These are phyloP conservation scores for Parachaetomium inaequale DNA, from an alignment of 495 filamentous ascomycete genomes.

Conservation along the genomic window DNA sequence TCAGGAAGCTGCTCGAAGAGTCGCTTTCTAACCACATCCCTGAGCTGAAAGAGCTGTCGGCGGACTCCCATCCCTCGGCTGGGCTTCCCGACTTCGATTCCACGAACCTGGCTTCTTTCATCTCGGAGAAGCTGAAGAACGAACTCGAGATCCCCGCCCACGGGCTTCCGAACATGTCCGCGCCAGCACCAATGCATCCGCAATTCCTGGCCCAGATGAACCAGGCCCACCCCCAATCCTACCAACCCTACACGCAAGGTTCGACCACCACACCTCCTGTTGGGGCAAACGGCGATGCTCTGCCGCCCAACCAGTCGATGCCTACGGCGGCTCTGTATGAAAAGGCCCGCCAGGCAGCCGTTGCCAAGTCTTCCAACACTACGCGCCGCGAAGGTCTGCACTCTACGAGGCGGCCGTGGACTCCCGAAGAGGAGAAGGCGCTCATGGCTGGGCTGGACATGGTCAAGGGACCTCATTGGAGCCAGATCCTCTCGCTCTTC, in stretches of 20 bases:
- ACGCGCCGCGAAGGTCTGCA: slow-evolving; percentile 71
- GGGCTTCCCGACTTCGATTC: slow-evolving; percentile 17
- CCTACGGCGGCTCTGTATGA: slow-evolving; percentile 79
- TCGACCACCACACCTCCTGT: slow-evolving; percentile 1
- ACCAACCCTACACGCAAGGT: slow-evolving; percentile 24
- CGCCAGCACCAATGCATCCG: slow-evolving; percentile 15
- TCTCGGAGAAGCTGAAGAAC: slow-evolving; percentile 26
- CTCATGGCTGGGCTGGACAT: slow-evolving; percentile 88
- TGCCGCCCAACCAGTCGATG: slow-evolving; percentile 68
- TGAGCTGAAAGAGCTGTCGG: slow-evolving; percentile 15
- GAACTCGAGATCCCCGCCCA: slow-evolving; percentile 12
- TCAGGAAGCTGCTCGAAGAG: slow-evolving; percentile 30
- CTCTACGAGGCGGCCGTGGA: slow-evolving; percentile 86
- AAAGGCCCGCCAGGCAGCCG: slow-evolving; percentile 74
- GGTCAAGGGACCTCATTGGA: slow-evolving; percentile 94
- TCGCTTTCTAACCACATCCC: slow-evolving; percentile 18
- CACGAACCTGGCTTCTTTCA: slow-evolving; percentile 28
- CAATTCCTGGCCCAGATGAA: slow-evolving; percentile 23
- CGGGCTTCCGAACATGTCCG: slow-evolving; percentile 19
- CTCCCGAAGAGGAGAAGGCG: slow-evolving; percentile 84
- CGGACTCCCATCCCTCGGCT: slow-evolving; percentile 5
- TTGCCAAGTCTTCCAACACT: slow-evolving; percentile 71
- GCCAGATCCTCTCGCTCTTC: slow-evolving; percentile 86
- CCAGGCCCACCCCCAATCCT: slow-evolving; percentile 19
- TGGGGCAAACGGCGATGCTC: slow-evolving; percentile 16